Conservation (phyloP, 768 basidiomycete genomes). For the Auriscalpium orientale region DNA sequence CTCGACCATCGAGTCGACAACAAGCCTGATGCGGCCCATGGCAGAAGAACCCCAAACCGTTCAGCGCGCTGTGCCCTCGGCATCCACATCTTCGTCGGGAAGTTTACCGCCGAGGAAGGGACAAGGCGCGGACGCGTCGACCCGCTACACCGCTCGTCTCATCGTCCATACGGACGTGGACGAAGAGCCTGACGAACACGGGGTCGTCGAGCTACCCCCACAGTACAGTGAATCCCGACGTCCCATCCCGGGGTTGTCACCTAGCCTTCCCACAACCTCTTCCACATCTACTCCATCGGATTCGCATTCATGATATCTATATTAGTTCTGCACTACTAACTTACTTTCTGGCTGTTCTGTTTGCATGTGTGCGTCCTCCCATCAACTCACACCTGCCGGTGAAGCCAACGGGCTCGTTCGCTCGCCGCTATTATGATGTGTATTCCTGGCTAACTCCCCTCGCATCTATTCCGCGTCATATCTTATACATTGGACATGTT, state of each 20-base stretch:
- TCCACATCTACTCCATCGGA: not conserved
- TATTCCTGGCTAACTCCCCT: no score
- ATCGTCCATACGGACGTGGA: conserved; percentile 64
- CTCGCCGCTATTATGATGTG: no score
- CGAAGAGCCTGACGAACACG: conserved; percentile 43
- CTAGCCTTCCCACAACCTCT: not conserved
- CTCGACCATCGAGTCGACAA: not conserved
- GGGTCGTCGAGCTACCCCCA: conserved; percentile 68
- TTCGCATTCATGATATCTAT: not conserved
- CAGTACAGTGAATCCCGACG: conserved; percentile 52
- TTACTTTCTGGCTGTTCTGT: no score
- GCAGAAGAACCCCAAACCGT: not conserved
- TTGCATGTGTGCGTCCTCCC: no score
- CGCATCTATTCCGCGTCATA: no score
- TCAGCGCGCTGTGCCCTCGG: no score
- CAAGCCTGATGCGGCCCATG: not conserved
- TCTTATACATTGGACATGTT: no score
- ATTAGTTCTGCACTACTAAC: no score
- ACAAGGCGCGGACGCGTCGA: not conserved
- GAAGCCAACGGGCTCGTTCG: no score
- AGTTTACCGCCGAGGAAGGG: not conserved
- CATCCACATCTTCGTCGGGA: not conserved
- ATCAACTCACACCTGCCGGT: no score
- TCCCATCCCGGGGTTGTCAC: conserved; percentile 3
- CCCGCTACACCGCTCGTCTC: not conserved